Base-by-base conservation (phyloP, 2,329 filamentous ascomycete genomes). In the Purpureocillium takamizusanense region DNA sequence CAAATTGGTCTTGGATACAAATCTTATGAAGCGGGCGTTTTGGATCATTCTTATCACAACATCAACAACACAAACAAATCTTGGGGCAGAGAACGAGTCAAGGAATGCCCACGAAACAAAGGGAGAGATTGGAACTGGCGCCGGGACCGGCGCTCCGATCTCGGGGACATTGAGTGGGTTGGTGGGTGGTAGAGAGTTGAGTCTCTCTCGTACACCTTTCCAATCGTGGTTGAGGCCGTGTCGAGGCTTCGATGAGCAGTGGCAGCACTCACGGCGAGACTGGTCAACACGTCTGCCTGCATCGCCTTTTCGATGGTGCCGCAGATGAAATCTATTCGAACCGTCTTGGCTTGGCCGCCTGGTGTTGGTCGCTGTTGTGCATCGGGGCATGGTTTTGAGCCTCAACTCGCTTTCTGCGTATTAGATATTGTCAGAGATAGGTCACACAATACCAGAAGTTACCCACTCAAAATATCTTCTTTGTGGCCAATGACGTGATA, bases 161-260 rank as follows among this genome's bases (percentile, higher is more conserved):
- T 86, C 60, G 81, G 81, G 56, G 84, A 90, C 56, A 67, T 89
- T 70, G 88, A 94, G 78, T 94, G 90, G 82, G 86, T 95, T 79
- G 88, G 88, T 71, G 86, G 85, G 67, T 94, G 86, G 79, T 80
- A 85, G 62, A 47, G 79, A 80, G 62, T 61, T 55, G 59, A 63
- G 47, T 67, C 60, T 49, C 51, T 61, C 28, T 30, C 21, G 48
- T 41, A 40, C 53, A 44, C 48, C 59, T 57, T n/a, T 69, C 60
- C 76, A 77, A 74, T 79, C 78, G 75, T 80, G 67, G 74, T 74
- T 75, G 61, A 57, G 65, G 63, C 61, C 56, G 53, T 46, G 37
- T 25, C 21, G 21, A 10, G 21, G 21, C 21, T 25, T 10, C 21
- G 21, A 25, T 25, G 21, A 25, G 21, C 21, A 25, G 21, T 10